phyloP scores from a whole-genome alignment of 352 stramenopile species.

The Blastocystis sp. region DNA sequence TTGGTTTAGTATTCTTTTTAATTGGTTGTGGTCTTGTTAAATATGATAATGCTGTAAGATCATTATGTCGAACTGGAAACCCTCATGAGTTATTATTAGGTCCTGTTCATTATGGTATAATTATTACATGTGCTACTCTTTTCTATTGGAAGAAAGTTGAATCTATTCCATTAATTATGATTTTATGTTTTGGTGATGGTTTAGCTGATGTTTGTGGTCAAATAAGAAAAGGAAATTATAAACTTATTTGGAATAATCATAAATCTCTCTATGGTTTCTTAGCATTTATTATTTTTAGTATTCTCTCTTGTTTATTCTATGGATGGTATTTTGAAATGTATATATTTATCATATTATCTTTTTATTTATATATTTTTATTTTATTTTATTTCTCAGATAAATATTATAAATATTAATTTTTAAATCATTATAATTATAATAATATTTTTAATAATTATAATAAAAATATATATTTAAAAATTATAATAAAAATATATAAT shows the following conservation, averaged over 20 bases:
- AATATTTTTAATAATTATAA: no score
- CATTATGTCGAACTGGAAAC: slow-evolving; percentile 21
- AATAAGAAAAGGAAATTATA: slow-evolving; percentile 8
- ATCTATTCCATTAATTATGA: slow-evolving; percentile 14
- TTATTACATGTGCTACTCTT: slow-evolving; percentile 12
- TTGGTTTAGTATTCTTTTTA: slow-evolving; percentile 25
- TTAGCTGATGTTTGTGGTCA: slow-evolving; percentile 23
- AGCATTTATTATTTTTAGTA: slow-evolving; percentile 1
- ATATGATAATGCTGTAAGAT: neutral
- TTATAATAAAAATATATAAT: no score
- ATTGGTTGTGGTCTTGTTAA: slow-evolving; percentile 4
- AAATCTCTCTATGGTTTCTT: slow-evolving; percentile 29
- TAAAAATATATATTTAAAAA: no score
- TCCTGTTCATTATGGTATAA: slow-evolving; percentile 23
- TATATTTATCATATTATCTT: neutral
- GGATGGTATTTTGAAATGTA: neutral
- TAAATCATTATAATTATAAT: no score
- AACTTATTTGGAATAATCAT: slow-evolving; percentile 12
- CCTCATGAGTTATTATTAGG: slow-evolving; percentile 2
- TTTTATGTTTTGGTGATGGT: slow-evolving; percentile 24
- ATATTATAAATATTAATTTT: no score
- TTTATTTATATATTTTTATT: neutral
- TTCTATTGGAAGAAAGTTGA: slow-evolving; percentile 32
- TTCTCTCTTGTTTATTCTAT: neutral
- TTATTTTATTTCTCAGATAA: no score